Percentiles rank a stretch among this genome's conserved stretches.
Conservation (phyloP, 2,329 filamentous ascomycete genomes). For the Chrysosporium keratinophilum region DNA sequence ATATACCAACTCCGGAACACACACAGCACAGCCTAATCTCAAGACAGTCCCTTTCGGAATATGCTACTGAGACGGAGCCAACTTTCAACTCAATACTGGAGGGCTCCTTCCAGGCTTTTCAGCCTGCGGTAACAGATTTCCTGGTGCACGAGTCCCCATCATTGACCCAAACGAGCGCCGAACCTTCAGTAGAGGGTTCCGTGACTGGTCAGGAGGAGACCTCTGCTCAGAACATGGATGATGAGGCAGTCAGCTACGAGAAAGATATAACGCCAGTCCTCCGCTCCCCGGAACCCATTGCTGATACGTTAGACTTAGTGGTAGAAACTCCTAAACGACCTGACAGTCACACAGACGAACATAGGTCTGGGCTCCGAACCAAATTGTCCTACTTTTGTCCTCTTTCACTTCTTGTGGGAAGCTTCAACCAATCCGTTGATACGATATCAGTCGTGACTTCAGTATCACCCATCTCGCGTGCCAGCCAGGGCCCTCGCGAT, state of each 20-base stretch:
- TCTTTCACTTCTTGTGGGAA: constrained; percentile 34
- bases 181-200: neutral
- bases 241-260: neutral
- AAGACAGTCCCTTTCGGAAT: neutral
- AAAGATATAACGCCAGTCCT: neutral
- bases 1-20: constrained; percentile 6
- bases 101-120: neutral
- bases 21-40: constrained; percentile 3
- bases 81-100: constrained; percentile 1
- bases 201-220: neutral
- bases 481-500: constrained; percentile 32
- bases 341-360: constrained; percentile 19
- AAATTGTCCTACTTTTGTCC: constrained; percentile 36
- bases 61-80: constrained; percentile 1
- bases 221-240: neutral
- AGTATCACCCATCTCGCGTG: constrained; percentile 24
- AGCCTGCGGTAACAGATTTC: neutral
- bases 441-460: constrained; percentile 35
- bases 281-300: neutral
- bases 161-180: neutral
- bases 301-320: neutral
- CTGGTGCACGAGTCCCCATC: neutral
- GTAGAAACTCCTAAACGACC: constrained; percentile 7
- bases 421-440: constrained; percentile 33
- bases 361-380: constrained; percentile 31